Evolutionary conservation across 2,329 filamentous ascomycete genomes (phyloP), one percentile per base, ranked within the genome.

Genomic region (Neofusicoccum parvum): DNA sequence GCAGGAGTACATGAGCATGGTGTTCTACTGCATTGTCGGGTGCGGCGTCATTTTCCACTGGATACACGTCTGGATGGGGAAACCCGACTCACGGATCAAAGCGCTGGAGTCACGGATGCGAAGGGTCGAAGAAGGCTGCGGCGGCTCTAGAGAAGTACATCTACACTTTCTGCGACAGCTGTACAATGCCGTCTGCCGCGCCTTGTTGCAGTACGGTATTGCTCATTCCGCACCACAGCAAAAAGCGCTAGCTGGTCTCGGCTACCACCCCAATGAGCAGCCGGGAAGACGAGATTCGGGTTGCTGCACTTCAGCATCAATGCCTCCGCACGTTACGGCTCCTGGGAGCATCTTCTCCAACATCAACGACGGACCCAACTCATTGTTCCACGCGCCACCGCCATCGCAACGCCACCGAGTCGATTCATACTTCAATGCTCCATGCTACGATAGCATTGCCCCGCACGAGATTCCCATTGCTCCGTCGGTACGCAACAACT

Each of bases 61-160:
- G 64, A 32, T 65, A 20, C 64, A 65, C 17, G 64, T 65, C 23
- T 65, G 64, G 64, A 12, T 65, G 9, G 64, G 64, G 12, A 65
- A 54, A 62, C 64, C 64, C 17, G 64, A 65, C 39, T 45, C 39
- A 14, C 54, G 48, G 11, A 46, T 62, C 15, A 39, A 49, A 12
- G 46, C 58, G 14, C 23, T 65, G n/a, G 56, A 65, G 20, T 37
- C 48, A 4, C 54, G 64, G 10, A 45, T 65, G 56, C 54, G 56
- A 17, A 14, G 36, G 37, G 15, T 65, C 36, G 64, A 65, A 27
- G 64, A 65, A 27, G 64, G 63, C 20, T 3, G 20, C 14, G 41
- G 45, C 15, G 45, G 41, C 5, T 37, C 34, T 5, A 54, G 63
- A 36, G 63, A 65, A 32, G 63, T 64, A 64, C 53, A 54, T 43